phyloP scores from a whole-genome alignment of 2,329 filamentous ascomycete genomes.

The Purpureocillium lavendulum region DNA sequence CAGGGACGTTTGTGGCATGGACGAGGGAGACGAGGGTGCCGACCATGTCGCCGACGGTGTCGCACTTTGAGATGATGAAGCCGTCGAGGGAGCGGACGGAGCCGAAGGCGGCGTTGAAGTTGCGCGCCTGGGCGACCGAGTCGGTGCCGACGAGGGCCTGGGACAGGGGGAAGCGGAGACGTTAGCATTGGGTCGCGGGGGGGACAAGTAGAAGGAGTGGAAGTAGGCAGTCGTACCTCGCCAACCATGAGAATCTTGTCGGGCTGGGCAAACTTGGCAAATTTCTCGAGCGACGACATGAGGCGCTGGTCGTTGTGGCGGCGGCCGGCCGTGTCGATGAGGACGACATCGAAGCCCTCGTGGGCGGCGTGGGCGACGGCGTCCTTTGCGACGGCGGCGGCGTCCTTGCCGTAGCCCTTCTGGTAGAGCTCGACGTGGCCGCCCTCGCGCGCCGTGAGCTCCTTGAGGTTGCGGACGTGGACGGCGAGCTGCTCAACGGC shows the following conservation, averaged over 20 bases:
- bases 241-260: conserved; percentile 98
- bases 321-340: conserved; percentile 93
- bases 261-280: conserved; percentile 89
- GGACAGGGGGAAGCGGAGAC: background rate
- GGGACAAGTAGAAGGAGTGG: background rate
- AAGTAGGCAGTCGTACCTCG: conserved; percentile 28
- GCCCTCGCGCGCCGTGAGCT: conserved; percentile 77
- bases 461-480: conserved; percentile 87
- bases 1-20: conserved; percentile 91
- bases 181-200: conserved; percentile 3
- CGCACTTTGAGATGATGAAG: conserved; percentile 97
- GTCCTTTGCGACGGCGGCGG: conserved; percentile 89
- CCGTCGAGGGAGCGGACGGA: conserved; percentile 74
- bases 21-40: conserved; percentile 93
- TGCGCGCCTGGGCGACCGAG: conserved; percentile 87
- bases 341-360: conserved; percentile 79
- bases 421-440: conserved; percentile 87
- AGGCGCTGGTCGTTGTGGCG: conserved; percentile 92
- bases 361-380: conserved; percentile 74
- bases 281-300: conserved; percentile 96
- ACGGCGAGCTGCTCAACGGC: conserved; percentile 96
- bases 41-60: conserved; percentile 99
- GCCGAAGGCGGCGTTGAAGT: conserved; percentile 93
- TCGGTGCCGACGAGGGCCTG: conserved; percentile 89
- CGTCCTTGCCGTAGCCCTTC: conserved; percentile 96